A percentile compares a stretch with the other conserved stretches of the same genome.
These are phyloP conservation scores for Beauveria sp. DNA, from an alignment of 2,329 filamentous ascomycete species.

Conservation along the genomic window DNA sequence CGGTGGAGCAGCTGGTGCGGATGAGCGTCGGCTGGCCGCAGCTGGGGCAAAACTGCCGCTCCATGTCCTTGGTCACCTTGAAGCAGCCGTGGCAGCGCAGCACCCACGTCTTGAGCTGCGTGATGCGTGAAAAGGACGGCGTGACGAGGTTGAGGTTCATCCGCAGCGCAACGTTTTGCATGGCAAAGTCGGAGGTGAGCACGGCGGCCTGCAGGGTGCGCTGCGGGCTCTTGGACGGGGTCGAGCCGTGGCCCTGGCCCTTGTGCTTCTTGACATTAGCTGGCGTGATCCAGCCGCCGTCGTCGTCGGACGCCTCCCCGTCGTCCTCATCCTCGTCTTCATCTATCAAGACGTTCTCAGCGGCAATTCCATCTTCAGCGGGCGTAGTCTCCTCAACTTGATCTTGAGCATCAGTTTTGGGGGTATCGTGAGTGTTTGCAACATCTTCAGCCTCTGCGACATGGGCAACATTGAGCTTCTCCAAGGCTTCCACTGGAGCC, in stretches of 20 bases:
- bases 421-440: background rate
- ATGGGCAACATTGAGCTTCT: conserved; percentile 14
- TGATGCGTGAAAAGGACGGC: conserved; percentile 69
- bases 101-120: conserved; percentile 78
- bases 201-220: conserved; percentile 77
- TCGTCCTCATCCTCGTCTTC: conserved; percentile 21
- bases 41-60: conserved; percentile 82
- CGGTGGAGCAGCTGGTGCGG: conserved; percentile 77
- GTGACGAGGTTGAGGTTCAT: conserved; percentile 91
- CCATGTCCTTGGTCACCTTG: conserved; percentile 71
- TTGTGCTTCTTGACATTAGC: conserved; percentile 83
- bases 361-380: background rate
- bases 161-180: conserved; percentile 93
- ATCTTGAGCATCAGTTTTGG: background rate
- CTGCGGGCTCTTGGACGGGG: conserved; percentile 42
- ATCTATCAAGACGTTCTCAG: background rate
- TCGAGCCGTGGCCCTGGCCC: conserved; percentile 45
- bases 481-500: background rate
- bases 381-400: conserved; percentile 1
- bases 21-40: conserved; percentile 86
- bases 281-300: conserved; percentile 88
- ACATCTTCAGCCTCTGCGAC: conserved; percentile 7
- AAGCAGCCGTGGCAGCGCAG: conserved; percentile 94
- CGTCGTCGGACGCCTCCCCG: conserved; percentile 43
- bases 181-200: conserved; percentile 90